Base-by-base conservation (phyloP, 257 asterid species). In the Ehretia macrophylla region DNA sequence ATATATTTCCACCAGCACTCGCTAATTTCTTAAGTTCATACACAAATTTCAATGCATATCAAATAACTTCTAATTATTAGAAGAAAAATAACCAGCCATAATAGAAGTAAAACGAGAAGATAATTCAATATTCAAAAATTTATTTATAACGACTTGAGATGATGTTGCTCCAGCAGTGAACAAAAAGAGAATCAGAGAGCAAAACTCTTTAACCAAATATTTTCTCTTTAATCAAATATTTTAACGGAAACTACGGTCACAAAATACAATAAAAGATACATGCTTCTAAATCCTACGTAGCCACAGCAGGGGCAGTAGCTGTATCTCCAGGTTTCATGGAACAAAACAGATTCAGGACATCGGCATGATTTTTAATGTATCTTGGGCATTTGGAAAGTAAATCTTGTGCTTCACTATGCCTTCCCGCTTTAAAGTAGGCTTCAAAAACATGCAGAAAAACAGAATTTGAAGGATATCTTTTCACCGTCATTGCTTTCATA, bases 351-450 rank as follows among this genome's bases (percentile, higher is more conserved):
- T 77, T 75, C 81, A 88, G 60, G 65, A 92, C 85, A 73, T 79
- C 95, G 11, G 90, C 88, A 70, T 81, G 79, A 58, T 82, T 80
- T 46, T 74, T 80, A 52, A 92, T 69, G 79, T 68, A 50, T 32
- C 68, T 62, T 0, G 97, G 95, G 75, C 97, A 82, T 67, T 50
- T 76, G 0, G 89, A 69, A 52, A 86, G 90, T 50, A 92, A 73
- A 64, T 85, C 95, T 68, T 82, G 93, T 23, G 95, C 98, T 72
- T 75, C 84, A 55, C 59, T 69, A 8, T 38, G 73, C 70, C 84
- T 82, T 56, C 95, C 86, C 0, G 77, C 80, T 45, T 66, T 46
- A 23, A 85, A 61, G 69, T 84, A 91, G 9, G 85, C 90, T 71
- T 84, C 84, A 63, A 88, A 78, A 22, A 92, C 58, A 65, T 37